phyloP scores from a whole-genome alignment of 1,139 yeast genomes.

The Suhomyces bokatorum region DNA sequence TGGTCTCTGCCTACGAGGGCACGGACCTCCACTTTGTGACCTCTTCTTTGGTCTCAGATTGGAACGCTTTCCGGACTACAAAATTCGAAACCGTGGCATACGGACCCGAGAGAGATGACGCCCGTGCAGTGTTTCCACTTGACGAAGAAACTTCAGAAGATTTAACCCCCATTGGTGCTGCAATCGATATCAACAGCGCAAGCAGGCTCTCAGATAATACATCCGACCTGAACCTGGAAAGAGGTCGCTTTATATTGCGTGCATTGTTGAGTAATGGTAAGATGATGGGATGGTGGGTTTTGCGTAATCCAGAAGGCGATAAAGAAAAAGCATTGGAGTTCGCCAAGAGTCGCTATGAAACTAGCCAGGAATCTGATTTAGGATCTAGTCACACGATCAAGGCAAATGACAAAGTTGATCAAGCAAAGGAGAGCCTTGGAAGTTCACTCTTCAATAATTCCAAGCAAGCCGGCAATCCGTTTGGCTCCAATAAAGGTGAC shows the following conservation, averaged over 20 bases:
- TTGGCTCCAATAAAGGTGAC: constrained; percentile 7
- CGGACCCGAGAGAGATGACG: constrained; percentile 61
- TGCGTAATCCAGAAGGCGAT: constrained; percentile 50
- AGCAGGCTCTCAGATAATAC: constrained; percentile 51
- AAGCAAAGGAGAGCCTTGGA: constrained; percentile 1
- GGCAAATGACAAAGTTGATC: not conserved
- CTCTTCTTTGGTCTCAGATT: constrained; percentile 64
- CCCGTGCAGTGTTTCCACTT: constrained; percentile 71
- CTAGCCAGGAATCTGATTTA: no score
- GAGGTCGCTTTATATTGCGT: constrained; percentile 62
- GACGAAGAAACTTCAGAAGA: constrained; percentile 65
- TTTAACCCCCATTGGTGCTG: constrained; percentile 68
- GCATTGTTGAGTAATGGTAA: constrained; percentile 63
- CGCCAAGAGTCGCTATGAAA: not conserved
- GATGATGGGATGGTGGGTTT: constrained; percentile 65
- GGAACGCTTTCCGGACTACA: constrained; percentile 34
- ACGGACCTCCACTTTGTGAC: constrained; percentile 44
- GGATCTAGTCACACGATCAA: no score
- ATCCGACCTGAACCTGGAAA: constrained; percentile 53
- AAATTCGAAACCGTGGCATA: constrained; percentile 20
- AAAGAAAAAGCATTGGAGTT: constrained; percentile 17
- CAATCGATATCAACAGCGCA: constrained; percentile 53
- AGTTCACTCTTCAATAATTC: not conserved
- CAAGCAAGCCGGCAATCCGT: constrained; percentile 4
- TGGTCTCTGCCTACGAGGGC: constrained; percentile 46